phyloP scores from a whole-genome alignment of 257 asterid species.

The Petunia secreta region DNA sequence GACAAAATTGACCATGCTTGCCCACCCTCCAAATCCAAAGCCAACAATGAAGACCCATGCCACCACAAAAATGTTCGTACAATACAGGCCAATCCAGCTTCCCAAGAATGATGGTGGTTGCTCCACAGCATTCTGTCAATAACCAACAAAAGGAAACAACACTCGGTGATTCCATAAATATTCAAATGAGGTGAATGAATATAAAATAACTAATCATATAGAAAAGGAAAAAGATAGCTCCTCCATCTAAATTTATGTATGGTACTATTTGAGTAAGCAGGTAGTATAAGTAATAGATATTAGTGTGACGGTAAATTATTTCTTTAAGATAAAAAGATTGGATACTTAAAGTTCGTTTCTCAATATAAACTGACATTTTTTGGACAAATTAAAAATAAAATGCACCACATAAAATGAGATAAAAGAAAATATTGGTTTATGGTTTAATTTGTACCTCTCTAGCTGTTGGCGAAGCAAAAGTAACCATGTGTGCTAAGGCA shows the following conservation, averaged over 20 bases:
- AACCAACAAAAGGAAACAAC: not conserved
- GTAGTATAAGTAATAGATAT: no score
- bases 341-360: no score
- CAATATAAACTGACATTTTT: no score
- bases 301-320: no score
- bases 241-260: no score
- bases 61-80: slow-evolving; percentile 72
- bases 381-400: no score
- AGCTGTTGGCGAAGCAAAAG: slow-evolving; percentile 78
- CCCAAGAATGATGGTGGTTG: slow-evolving; percentile 72
- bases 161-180: not conserved
- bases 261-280: no score
- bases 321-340: no score
- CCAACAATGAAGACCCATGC: slow-evolving; percentile 79
- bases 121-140: slow-evolving; percentile 71
- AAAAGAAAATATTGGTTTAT: not conserved
- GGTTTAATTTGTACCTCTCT: slow-evolving; percentile 58
- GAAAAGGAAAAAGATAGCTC: not conserved
- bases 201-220: not conserved
- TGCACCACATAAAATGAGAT: no score
- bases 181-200: no score
- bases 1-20: slow-evolving; percentile 72
- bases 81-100: slow-evolving; percentile 71
- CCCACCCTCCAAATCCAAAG: slow-evolving; percentile 93
- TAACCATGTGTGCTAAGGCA: slow-evolving; percentile 84